These are phyloP conservation scores for Venturia nashicola DNA, from an alignment of 2,329 filamentous ascomycete genomes.

Conservation along the genomic window DNA sequence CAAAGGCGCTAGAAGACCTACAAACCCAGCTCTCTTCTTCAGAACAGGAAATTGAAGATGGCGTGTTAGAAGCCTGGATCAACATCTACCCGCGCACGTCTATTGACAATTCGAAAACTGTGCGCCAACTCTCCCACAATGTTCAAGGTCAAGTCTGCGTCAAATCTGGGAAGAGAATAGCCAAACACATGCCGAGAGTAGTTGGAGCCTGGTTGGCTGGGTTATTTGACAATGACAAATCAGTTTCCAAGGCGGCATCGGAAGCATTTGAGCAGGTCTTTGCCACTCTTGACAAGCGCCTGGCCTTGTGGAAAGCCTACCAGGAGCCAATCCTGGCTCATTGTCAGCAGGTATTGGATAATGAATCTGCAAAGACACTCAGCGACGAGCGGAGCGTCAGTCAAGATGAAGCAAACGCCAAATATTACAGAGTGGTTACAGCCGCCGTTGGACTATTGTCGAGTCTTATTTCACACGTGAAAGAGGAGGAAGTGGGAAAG, in stretches of 20 bases:
- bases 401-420: constrained; percentile 71
- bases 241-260: constrained; percentile 61
- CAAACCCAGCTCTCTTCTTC: constrained; percentile 49
- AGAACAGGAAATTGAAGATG: constrained; percentile 57
- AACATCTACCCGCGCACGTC: constrained; percentile 79
- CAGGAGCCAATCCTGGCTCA: constrained; percentile 72
- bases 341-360: constrained; percentile 60
- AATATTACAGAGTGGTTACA: constrained; percentile 68
- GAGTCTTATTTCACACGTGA: constrained; percentile 35
- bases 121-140: constrained; percentile 73
- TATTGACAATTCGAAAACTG: constrained; percentile 77
- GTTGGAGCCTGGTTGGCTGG: constrained; percentile 88
- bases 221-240: constrained; percentile 71
- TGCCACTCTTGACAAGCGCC: constrained; percentile 64
- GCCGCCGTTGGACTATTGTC: constrained; percentile 44
- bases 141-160: constrained; percentile 53
- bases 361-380: constrained; percentile 68
- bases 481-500: constrained; percentile 44
- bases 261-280: constrained; percentile 69
- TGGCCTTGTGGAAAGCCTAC: constrained; percentile 67
- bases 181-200: constrained; percentile 61
- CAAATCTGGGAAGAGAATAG: constrained; percentile 65
- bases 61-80: constrained; percentile 78
- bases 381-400: constrained; percentile 83
- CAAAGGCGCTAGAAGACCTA: constrained; percentile 81